A percentile compares a stretch with the other conserved stretches of the same genome.
These are phyloP conservation scores for Penicillium egyptiacum DNA, from an alignment of 495 filamentous ascomycete genomes.

Conservation along the genomic window DNA sequence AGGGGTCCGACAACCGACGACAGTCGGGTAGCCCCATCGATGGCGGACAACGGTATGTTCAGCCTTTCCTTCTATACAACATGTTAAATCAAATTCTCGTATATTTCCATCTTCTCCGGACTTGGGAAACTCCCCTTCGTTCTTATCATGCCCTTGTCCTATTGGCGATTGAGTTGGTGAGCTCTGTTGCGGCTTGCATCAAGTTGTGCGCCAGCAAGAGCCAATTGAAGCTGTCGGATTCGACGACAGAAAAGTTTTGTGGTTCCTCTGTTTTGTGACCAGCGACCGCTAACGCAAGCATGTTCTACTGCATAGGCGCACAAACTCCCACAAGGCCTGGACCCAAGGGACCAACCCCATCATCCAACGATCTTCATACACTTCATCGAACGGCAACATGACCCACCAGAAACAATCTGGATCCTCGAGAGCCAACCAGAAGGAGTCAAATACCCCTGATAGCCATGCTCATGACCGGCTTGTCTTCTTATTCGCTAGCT, in stretches of 20 bases:
- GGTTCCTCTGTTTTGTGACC: constrained; percentile 10
- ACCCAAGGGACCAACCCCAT: constrained; percentile 63
- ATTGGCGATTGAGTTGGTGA: constrained; percentile 4
- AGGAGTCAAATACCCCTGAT: constrained; percentile 59
- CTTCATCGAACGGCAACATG: constrained; percentile 56
- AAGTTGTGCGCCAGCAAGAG: constrained; percentile 18
- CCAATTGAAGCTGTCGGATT: constrained; percentile 25
- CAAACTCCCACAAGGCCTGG: constrained; percentile 62
- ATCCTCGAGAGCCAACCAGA: constrained; percentile 40
- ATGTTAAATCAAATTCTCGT: constrained; percentile 9
- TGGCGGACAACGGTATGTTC: constrained; percentile 54
- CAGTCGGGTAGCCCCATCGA: constrained; percentile 58
- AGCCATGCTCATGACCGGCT: constrained; percentile 66
- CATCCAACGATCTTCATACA: constrained; percentile 56
- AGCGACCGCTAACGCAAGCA: constrained; percentile 21
- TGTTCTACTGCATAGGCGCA: constrained; percentile 41
- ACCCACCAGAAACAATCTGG: constrained; percentile 43
- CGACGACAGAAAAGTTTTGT: constrained; percentile 1
- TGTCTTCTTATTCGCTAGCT: constrained; percentile 60
- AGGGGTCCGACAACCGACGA: constrained; percentile 55
- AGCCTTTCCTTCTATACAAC: neutral
- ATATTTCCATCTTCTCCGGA: constrained; percentile 2
- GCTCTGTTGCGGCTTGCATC: constrained; percentile 14
- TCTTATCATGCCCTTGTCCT: neutral
- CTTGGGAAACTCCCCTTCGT: neutral